phyloP scores from a whole-genome alignment of 768 basidiomycete genomes.

The Mycena leptocephala region DNA sequence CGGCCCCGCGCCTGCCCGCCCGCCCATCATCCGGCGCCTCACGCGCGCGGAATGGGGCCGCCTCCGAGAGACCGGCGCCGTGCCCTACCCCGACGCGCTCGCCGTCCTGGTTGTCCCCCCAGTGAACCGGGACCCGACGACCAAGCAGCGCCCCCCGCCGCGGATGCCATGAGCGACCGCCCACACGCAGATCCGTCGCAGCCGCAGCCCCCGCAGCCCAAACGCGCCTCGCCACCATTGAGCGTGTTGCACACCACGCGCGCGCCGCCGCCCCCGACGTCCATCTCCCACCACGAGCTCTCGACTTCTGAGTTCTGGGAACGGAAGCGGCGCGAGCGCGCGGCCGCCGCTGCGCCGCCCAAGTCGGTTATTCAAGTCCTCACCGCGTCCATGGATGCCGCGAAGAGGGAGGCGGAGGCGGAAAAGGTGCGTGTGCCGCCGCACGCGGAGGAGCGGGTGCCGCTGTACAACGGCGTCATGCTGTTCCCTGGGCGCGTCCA shows the following conservation, averaged over 20 bases:
- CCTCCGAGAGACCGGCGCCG: constrained; percentile 61
- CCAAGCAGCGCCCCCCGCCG: constrained; percentile 58
- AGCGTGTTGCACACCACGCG: constrained; percentile 27
- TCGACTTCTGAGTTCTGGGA: constrained; percentile 2
- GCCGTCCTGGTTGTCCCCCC: constrained; percentile 84
- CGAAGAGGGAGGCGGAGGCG: background rate
- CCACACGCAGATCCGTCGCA: constrained; percentile 1
- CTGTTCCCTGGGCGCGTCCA: constrained; percentile 77
- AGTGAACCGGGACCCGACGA: constrained; percentile 67
- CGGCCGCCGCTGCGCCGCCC: background rate
- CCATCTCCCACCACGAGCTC: background rate
- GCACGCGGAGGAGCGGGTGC: constrained; percentile 57
- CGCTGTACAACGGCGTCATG: constrained; percentile 77
- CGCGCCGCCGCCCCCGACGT: background rate
- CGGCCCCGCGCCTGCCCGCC: constrained; percentile 38
- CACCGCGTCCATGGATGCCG: no score
- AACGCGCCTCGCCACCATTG: constrained; percentile 17
- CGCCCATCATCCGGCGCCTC: constrained; percentile 71
- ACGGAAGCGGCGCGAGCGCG: background rate
- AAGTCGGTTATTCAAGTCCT: background rate
- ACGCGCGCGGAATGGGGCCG: constrained; percentile 73
- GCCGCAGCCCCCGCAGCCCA: background rate
- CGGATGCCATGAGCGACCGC: constrained; percentile 8
- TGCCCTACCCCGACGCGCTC: constrained; percentile 69
- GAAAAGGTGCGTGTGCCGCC: background rate